Evolutionary conservation across 2,329 filamentous ascomycete species (phyloP).

Genomic region (Fusarium sp.): DNA sequence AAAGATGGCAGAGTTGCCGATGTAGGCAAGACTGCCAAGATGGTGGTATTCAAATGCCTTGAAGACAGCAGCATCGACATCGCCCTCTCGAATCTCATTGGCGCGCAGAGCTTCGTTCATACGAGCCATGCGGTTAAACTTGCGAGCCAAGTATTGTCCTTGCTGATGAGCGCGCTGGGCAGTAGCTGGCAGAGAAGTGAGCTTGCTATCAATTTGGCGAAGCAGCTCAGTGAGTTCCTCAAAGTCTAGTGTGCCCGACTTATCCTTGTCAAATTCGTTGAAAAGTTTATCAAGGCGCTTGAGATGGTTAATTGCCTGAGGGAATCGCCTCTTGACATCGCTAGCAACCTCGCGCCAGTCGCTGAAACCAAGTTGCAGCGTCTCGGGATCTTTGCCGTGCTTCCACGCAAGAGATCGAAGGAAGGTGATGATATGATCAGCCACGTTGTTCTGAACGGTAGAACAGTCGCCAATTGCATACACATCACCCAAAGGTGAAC

Average conservation of each 20-base stretch:
- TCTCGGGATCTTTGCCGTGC: conserved; percentile 88
- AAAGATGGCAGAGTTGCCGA: conserved; percentile 96
- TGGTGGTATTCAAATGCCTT: conserved; percentile 95
- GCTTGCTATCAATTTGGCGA: conserved; percentile 91
- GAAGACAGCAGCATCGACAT: conserved; percentile 91
- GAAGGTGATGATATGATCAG: conserved; percentile 90
- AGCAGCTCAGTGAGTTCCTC: conserved; percentile 90
- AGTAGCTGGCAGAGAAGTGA: conserved; percentile 93
- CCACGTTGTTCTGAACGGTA: conserved; percentile 97
- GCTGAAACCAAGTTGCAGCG: conserved; percentile 83
- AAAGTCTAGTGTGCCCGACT: conserved; percentile 93
- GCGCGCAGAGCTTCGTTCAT: conserved; percentile 77
- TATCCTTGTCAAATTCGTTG: conserved; percentile 90
- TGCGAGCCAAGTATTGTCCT: conserved; percentile 89
- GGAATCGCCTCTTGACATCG: conserved; percentile 88
- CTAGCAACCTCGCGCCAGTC: conserved; percentile 90
- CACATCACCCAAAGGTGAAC: conserved; percentile 90
- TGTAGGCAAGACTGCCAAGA: conserved; percentile 90
- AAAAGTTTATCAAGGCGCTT: conserved; percentile 92
- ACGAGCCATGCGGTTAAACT: conserved; percentile 91
- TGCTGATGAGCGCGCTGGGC: conserved; percentile 97
- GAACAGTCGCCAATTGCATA: conserved; percentile 97
- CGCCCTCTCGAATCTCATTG: conserved; percentile 88
- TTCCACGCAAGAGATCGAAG: conserved; percentile 91
- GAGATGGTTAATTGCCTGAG: conserved; percentile 88